These are phyloP conservation scores for Anisodus acutangulus DNA, from an alignment of 257 asterid genomes.

Conservation along the genomic window DNA sequence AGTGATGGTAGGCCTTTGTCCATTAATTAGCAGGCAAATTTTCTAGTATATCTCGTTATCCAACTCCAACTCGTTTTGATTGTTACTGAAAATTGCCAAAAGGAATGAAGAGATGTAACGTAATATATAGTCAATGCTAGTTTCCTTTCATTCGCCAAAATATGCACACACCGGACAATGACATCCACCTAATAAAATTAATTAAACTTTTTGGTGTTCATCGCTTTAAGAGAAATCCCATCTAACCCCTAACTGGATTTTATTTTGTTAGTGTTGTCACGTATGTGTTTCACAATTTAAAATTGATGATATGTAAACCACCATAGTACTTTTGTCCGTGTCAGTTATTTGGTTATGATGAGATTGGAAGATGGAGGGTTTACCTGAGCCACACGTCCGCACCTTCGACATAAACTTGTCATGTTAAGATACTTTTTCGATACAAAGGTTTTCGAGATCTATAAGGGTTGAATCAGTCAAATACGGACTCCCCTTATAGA, in stretches of 20 bases:
- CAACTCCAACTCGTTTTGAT: conserved; percentile 13
- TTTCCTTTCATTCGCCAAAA: background rate
- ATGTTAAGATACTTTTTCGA: too few relatives aligned
- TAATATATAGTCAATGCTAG: background rate
- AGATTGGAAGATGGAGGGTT: too few relatives aligned
- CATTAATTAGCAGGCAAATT: conserved; percentile 49
- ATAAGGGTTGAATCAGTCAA: too few relatives aligned
- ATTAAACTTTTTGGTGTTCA: background rate
- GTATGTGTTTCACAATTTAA: background rate
- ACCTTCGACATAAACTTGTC: too few relatives aligned
- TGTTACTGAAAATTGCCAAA: background rate
- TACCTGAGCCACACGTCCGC: too few relatives aligned
- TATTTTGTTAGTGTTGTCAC: background rate
- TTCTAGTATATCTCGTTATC: conserved; percentile 31
- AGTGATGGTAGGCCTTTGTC: conserved; percentile 49
- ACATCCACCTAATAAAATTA: background rate
- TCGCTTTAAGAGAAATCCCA: conserved; percentile 1
- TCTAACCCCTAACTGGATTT: background rate
- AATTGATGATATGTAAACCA: background rate
- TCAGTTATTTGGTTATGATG: background rate
- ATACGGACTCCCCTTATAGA: too few relatives aligned
- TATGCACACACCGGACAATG: background rate
- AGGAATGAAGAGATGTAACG: background rate
- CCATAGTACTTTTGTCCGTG: background rate
- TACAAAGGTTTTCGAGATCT: too few relatives aligned